Evolutionary conservation across 129 eudicot species (phyloP).

Genomic region (Artemisia tridentata): DNA sequence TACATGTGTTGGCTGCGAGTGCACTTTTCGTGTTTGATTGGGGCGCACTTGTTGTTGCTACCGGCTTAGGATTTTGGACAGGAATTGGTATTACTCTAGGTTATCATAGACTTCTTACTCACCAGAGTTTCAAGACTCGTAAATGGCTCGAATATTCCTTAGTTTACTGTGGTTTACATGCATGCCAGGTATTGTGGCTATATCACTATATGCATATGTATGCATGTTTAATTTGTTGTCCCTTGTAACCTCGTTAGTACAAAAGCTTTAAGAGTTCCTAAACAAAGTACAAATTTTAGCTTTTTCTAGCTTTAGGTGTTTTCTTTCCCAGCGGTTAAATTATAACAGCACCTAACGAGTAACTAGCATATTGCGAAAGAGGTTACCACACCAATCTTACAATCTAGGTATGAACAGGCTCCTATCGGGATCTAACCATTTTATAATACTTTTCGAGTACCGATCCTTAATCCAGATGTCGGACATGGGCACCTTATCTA

Average conservation of each 20-base stretch:
- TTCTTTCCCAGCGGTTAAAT: no score
- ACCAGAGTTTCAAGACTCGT: neutral
- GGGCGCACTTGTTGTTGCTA: neutral
- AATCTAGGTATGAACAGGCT: no score
- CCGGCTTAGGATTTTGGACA: neutral
- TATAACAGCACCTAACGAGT: no score
- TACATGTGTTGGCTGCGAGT: neutral
- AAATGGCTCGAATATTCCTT: conserved; percentile 3
- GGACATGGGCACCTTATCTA: no score
- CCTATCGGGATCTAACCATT: no score
- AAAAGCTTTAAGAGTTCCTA: no score
- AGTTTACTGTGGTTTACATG: neutral
- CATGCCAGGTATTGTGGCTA: conserved; percentile 1
- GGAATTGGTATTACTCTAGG: conserved; percentile 3
- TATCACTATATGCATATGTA: neutral
- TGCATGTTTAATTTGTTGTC: neutral
- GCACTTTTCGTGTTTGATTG: neutral
- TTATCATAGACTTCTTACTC: conserved; percentile 9
- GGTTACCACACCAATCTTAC: no score
- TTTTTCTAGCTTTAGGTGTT: no score
- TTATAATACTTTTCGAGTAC: no score
- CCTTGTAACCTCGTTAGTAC: neutral
- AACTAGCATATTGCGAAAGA: no score
- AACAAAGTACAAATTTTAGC: no score
- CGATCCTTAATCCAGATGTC: no score